Evolutionary conservation across 345 rosid genomes (phyloP).

Genomic region (Clarkia xantiana): DNA sequence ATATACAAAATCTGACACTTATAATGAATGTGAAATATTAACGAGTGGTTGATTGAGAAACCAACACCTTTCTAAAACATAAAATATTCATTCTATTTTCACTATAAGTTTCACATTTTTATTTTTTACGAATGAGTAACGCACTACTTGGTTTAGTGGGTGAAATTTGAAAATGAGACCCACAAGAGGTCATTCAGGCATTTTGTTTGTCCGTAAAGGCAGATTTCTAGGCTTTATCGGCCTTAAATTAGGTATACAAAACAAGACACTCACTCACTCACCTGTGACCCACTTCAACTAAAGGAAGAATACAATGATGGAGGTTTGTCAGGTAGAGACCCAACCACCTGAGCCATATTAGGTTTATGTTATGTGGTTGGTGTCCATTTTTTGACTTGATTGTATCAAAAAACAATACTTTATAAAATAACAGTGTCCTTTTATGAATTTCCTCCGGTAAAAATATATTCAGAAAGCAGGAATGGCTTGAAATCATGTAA

Average conservation of each 20-base stretch:
- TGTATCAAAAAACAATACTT: too few relatives aligned
- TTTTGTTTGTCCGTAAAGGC: slow-evolving; percentile 3
- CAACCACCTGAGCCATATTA: not conserved
- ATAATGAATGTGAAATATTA: too few relatives aligned
- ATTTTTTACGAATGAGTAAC: not conserved
- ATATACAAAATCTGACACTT: too few relatives aligned
- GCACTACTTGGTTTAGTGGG: not conserved
- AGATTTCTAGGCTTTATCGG: slow-evolving; percentile 6
- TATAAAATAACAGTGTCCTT: too few relatives aligned
- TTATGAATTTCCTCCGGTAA: too few relatives aligned
- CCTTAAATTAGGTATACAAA: not conserved
- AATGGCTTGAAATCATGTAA: not conserved
- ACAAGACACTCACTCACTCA: too few relatives aligned
- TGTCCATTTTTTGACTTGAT: not conserved
- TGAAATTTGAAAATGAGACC: not conserved
- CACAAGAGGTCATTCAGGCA: not conserved
- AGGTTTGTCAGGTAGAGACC: slow-evolving; percentile 6
- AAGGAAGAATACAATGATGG: not conserved
- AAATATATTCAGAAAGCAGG: not conserved
- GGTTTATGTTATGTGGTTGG: not conserved
- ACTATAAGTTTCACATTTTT: too few relatives aligned
- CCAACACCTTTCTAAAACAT: too few relatives aligned
- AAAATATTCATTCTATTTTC: too few relatives aligned
- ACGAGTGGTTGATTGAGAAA: too few relatives aligned
- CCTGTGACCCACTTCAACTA: slow-evolving; percentile 6